Percentiles rank a stretch among this genome's conserved stretches.
phyloP scores from a whole-genome alignment of 73 alveolate genomes.

The Tetrahymena malaccensis region DNA sequence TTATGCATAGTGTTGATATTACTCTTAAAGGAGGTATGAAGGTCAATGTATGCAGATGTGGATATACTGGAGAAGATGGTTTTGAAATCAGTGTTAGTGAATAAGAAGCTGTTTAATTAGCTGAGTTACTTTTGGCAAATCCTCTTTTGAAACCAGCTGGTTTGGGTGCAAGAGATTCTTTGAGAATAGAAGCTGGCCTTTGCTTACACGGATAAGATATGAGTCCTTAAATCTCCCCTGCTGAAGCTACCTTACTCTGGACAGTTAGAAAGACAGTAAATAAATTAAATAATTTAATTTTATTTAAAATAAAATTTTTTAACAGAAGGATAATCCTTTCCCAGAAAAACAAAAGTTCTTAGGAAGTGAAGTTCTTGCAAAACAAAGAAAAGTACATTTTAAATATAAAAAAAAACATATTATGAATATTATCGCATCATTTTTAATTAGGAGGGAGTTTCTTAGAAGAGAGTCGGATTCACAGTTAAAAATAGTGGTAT shows the following conservation, averaged over 20 bases:
- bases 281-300: not conserved
- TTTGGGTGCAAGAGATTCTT: slow-evolving; percentile 92
- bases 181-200: slow-evolving; percentile 91
- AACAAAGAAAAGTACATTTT: not conserved
- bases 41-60: slow-evolving; percentile 56
- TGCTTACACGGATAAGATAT: slow-evolving; percentile 86
- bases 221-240: slow-evolving; percentile 56
- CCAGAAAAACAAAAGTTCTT: not conserved
- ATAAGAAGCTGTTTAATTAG: slow-evolving; percentile 44
- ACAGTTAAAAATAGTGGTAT: not conserved
- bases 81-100: slow-evolving; percentile 67
- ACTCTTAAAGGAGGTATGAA: slow-evolving; percentile 13
- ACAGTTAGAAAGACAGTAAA: slow-evolving; percentile 55
- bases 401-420: too few relatives aligned
- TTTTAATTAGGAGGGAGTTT: not conserved
- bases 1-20: slow-evolving; percentile 42
- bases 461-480: not conserved
- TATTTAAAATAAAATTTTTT: not conserved
- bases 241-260: slow-evolving; percentile 79
- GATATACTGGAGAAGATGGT: slow-evolving; percentile 97
- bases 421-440: too few relatives aligned
- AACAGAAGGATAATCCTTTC: not conserved
- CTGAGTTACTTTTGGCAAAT: slow-evolving; percentile 41
- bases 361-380: not conserved
- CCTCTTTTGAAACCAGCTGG: slow-evolving; percentile 51